Conservation (phyloP, 345 rosid genomes). For the Pelargonium nanum region DNA sequence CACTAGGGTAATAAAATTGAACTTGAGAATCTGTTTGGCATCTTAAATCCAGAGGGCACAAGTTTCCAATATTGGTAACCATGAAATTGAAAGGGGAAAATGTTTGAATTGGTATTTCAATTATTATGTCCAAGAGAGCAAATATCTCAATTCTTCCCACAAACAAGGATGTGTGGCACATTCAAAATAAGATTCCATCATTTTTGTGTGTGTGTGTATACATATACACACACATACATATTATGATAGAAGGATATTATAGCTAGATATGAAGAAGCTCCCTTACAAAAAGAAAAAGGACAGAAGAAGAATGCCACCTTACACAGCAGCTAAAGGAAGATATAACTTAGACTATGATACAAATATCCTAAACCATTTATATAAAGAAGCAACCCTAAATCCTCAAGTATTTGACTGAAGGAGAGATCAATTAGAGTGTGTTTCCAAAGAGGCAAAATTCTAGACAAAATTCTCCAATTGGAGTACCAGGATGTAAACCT, state of each 20-base stretch:
- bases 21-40: neutral
- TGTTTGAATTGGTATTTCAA: neutral
- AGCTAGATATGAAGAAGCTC: neutral
- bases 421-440: too few species aligned
- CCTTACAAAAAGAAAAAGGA: too few species aligned
- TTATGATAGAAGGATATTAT: neutral
- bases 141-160: neutral
- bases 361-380: neutral
- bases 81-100: neutral
- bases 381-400: neutral
- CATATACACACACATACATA: neutral
- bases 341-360: neutral
- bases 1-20: too few species aligned
- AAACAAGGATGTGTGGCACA: too few species aligned
- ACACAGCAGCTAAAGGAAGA: too few species aligned
- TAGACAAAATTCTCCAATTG: too few species aligned
- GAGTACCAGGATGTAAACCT: too few species aligned
- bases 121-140: neutral
- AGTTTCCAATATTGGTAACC: neutral
- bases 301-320: too few species aligned
- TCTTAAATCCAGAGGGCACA: neutral
- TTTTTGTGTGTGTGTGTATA: too few species aligned
- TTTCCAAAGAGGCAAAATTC: too few species aligned
- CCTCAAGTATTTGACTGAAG: too few species aligned
- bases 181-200: neutral